Conservation (phyloP, 352 stramenopile species). For the Pythium inflatum region DNA sequence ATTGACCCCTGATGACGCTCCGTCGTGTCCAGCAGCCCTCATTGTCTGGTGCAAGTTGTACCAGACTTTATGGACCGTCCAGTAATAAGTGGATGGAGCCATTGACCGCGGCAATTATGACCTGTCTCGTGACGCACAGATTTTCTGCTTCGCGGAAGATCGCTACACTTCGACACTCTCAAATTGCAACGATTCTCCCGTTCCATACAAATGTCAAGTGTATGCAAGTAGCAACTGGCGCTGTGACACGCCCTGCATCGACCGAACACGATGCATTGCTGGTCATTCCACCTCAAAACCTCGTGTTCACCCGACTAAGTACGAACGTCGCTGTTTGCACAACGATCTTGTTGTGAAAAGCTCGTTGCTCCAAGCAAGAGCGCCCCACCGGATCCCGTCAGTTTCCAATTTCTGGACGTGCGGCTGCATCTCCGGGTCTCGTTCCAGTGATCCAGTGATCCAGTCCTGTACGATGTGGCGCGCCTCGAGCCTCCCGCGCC, state of each 20-base stretch:
- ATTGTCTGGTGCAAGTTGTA: too few species aligned
- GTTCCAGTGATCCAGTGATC: too few species aligned
- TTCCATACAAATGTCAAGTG: slow-evolving; percentile 20
- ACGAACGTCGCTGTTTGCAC: slow-evolving; percentile 21
- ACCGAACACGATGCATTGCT: slow-evolving; percentile 12
- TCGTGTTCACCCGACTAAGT: slow-evolving; percentile 12
- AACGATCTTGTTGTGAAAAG: slow-evolving; percentile 24
- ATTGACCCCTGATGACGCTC: too few species aligned
- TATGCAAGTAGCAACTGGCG: slow-evolving; percentile 18
- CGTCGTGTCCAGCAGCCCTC: too few species aligned
- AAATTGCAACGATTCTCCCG: slow-evolving; percentile 6
- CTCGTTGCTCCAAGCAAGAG: neutral
- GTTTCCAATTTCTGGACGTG: slow-evolving; percentile 16
- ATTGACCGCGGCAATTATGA: too few species aligned
- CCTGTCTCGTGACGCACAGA: slow-evolving; percentile 15
- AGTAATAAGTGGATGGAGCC: slow-evolving; percentile 20
- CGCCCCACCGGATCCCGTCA: neutral
- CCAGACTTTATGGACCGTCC: too few species aligned
- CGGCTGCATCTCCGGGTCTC: too few species aligned
- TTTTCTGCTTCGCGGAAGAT: slow-evolving; percentile 29
- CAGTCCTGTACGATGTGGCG: slow-evolving; percentile 19
- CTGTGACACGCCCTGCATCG: slow-evolving; percentile 31
- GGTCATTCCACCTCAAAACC: slow-evolving; percentile 27
- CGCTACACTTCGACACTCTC: neutral
- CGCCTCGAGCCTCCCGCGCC: neutral